Evolutionary conservation across 2,329 filamentous ascomycete genomes (phyloP).

Genomic region (Xylaria sp.): DNA sequence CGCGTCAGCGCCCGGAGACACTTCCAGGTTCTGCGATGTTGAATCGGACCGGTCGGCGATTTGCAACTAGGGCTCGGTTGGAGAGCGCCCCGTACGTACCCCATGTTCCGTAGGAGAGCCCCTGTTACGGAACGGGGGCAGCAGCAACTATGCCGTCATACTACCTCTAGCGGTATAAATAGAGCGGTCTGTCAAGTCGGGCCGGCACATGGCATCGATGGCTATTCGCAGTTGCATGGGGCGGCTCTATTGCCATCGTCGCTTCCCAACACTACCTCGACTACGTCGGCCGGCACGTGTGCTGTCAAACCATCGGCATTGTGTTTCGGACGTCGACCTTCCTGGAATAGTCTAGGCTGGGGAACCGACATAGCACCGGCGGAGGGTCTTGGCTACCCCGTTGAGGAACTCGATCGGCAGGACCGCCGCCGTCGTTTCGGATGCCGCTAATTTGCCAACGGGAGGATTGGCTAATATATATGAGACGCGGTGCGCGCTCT

Average conservation of each 20-base stretch:
- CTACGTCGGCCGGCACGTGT: neutral
- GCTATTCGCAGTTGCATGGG: neutral
- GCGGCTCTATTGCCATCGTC: neutral
- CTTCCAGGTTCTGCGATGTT: neutral
- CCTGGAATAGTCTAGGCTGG: constrained; percentile 8
- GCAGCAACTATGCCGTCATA: neutral
- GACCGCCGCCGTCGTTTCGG: constrained; percentile 11
- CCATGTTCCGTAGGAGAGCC: neutral
- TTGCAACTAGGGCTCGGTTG: neutral
- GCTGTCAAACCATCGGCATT: neutral
- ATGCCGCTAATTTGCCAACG: constrained; percentile 1
- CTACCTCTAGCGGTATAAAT: neutral
- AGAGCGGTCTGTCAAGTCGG: neutral
- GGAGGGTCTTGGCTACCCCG: constrained; percentile 7
- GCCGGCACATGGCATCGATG: too few relatives aligned
- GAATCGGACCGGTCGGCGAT: neutral
- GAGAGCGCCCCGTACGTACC: neutral
- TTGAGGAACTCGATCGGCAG: constrained; percentile 20
- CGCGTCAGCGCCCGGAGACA: neutral
- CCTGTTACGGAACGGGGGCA: neutral
- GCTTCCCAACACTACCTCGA: neutral
- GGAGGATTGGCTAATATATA: constrained; percentile 13
- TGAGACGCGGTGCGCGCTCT: neutral
- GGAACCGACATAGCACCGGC: constrained; percentile 27
- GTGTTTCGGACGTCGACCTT: constrained; percentile 1